phyloP scores from a whole-genome alignment of 805 yeast species.

The Metschnikowia henanensis region DNA sequence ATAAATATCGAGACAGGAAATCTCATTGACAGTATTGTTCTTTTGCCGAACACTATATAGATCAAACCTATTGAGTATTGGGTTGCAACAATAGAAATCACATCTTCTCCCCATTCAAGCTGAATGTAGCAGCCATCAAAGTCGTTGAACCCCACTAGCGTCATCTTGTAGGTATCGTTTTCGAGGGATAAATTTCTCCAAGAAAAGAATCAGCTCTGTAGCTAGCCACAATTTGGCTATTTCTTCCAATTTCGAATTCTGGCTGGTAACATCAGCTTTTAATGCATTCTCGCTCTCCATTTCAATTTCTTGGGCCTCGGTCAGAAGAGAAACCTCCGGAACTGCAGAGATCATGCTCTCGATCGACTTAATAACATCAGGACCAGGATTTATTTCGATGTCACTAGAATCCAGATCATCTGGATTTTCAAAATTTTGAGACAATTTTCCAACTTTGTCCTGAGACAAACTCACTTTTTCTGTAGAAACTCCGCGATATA shows the following conservation, averaged over 20 bases:
- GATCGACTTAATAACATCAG: slow-evolving; percentile 7
- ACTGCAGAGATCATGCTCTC: slow-evolving; percentile 11
- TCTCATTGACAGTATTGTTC: slow-evolving; percentile 29
- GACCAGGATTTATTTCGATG: slow-evolving; percentile 5
- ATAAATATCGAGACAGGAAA: slow-evolving; percentile 44
- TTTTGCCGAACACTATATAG: slow-evolving; percentile 2
- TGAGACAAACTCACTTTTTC: slow-evolving; percentile 6
- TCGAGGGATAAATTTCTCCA: slow-evolving; percentile 24
- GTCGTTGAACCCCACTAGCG: slow-evolving; percentile 10
- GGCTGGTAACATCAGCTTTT: slow-evolving; percentile 14
- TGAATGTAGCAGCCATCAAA: not conserved
- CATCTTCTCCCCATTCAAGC: too few relatives aligned
- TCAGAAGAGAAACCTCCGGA: not conserved
- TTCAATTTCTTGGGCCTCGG: not conserved
- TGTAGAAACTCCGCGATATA: slow-evolving; percentile 9
- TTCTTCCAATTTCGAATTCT: slow-evolving; percentile 49
- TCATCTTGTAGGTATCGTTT: slow-evolving; percentile 24
- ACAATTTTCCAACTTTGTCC: slow-evolving; percentile 1
- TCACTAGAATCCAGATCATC: slow-evolving; percentile 17
- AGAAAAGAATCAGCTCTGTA: slow-evolving; percentile 52
- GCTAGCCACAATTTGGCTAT: slow-evolving; percentile 63
- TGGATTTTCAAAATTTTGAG: not conserved
- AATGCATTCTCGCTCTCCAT: not conserved
- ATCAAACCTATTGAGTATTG: too few relatives aligned
- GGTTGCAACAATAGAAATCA: too few relatives aligned